Evolutionary conservation across 2,329 filamentous ascomycete genomes (phyloP), one percentile per base, ranked within the genome.

Genomic region (Ceratocystis lukuohia): DNA sequence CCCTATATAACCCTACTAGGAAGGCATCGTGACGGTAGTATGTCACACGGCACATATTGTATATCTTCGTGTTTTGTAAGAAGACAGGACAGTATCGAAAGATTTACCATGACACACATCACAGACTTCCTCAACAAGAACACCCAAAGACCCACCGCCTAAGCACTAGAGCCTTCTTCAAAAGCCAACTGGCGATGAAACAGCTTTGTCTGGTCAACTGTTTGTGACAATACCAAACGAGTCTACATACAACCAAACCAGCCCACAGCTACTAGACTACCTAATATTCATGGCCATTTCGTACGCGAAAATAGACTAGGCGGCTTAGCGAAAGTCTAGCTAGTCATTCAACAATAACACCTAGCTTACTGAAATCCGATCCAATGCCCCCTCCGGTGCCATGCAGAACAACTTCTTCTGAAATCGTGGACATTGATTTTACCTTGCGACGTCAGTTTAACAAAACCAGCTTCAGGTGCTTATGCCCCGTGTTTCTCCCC

Each of bases 371-470:
- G 20, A 37, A 20, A 59, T 10, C n/a, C 28, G 56, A 20, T 25
- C 56, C 12, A 59, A 63, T 63, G 61, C 28, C 17, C 25, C 20
- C 22, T 50, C 44, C 44, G 12, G 17, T 44, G 17, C 37, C n/a
- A 6, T 44, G 44, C 17, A 30, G 56, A 12, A 37, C n/a, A 8
- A 66, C 45, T 22, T 65, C 68, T 12, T 67, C 63, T 17, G 65
- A 65, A 25, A 66, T 66, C 28, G 57, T 69, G 12, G 88, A 92
- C 74, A 80, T 91, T 68, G 87, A 88, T 69, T 91, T 90, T 73
- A 89, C 88, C 5, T 77, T 92, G 41, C 82, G 85, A 61, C 81
- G 83, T 25, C 87, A 89, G 64, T 93, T 93, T 75, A 82, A 84
- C 68, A 92, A 91, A 73, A 76, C 80, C 12, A 77, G 80, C n/a